Evolutionary conservation across 2,329 filamentous ascomycete genomes (phyloP).

Genomic region (Penicillium brasilianum): DNA sequence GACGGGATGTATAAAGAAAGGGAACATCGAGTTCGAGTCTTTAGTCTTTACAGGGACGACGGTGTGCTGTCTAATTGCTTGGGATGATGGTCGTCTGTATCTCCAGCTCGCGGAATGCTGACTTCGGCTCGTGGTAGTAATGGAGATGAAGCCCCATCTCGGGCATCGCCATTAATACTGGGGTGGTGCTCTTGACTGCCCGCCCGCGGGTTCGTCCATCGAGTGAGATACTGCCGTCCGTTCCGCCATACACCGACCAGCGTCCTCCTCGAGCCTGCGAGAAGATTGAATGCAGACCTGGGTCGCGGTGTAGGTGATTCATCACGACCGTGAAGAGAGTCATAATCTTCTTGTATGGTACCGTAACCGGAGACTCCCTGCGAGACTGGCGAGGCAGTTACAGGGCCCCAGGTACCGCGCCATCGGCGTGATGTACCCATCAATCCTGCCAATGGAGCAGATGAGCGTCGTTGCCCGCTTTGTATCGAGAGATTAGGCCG

Average conservation of each 20-base stretch:
- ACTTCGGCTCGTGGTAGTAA: constrained; percentile 20
- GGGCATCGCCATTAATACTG: neutral
- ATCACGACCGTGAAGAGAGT: constrained; percentile 1
- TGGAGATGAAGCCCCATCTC: constrained; percentile 20
- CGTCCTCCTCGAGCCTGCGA: constrained; percentile 37
- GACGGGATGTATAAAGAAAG: neutral
- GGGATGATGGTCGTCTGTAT: constrained; percentile 1
- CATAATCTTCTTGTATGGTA: constrained; percentile 32
- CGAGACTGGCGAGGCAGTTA: constrained; percentile 37
- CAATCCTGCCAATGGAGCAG: constrained; percentile 31
- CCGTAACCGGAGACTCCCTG: constrained; percentile 33
- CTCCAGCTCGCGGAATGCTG: constrained; percentile 9
- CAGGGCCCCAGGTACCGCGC: constrained; percentile 28
- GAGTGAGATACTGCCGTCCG: constrained; percentile 31
- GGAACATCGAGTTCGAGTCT: neutral
- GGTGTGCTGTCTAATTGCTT: neutral
- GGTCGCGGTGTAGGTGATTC: constrained; percentile 8
- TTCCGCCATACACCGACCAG: constrained; percentile 34
- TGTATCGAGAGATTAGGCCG: constrained; percentile 20
- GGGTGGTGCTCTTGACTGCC: constrained; percentile 13
- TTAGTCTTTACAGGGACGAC: constrained; percentile 17
- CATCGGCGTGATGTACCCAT: constrained; percentile 28
- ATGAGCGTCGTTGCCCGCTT: constrained; percentile 31
- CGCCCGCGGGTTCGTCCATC: constrained; percentile 32
- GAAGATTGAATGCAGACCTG: constrained; percentile 18